These are phyloP conservation scores for Brassica rapa DNA, from an alignment of 345 rosid species.

Conservation along the genomic window DNA sequence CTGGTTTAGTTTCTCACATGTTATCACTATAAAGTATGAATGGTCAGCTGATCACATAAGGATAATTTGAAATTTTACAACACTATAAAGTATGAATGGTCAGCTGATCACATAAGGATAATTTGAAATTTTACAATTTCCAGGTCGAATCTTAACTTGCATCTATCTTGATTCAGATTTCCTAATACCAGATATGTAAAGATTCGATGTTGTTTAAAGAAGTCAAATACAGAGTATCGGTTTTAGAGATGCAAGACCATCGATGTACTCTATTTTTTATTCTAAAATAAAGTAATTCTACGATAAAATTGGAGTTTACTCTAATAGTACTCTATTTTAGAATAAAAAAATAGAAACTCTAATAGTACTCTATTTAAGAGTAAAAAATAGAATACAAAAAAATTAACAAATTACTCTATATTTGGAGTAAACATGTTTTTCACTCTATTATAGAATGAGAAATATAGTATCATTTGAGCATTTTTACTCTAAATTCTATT, in stretches of 20 bases:
- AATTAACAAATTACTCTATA: no score
- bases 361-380: no score
- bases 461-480: no score
- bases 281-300: no score
- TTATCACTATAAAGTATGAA: not conserved
- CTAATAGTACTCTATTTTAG: no score
- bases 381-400: no score
- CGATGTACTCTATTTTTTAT: no score
- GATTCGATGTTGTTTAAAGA: not conserved
- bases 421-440: no score
- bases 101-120: not conserved
- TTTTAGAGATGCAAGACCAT: not conserved
- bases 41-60: not conserved
- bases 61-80: not conserved
- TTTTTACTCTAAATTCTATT: no score
- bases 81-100: not conserved
- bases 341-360: no score
- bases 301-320: no score
- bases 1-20: constrained; percentile 5
- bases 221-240: not conserved
- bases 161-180: not conserved
- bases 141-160: not conserved
- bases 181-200: not conserved
- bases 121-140: not conserved
- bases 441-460: no score